Conservation (phyloP, 176 grass and related monocot species). For the Canna indica region DNA sequence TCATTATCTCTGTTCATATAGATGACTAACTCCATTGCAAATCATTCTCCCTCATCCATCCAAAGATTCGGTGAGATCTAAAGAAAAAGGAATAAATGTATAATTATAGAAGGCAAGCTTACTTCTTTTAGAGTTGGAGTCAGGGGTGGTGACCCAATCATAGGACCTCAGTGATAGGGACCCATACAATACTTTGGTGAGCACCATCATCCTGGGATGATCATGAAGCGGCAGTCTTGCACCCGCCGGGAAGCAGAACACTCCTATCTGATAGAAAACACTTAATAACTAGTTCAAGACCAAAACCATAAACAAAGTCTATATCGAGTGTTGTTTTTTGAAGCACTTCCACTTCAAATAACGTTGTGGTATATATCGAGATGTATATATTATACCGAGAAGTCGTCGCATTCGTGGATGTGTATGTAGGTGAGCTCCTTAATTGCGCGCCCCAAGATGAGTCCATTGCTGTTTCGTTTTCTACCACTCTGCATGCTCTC, state of each 20-base stretch:
- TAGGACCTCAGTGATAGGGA: constrained; percentile 9
- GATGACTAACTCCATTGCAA: no score
- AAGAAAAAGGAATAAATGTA: not conserved
- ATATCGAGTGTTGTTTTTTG: no score
- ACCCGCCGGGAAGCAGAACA: constrained; percentile 25
- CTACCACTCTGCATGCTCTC: no score
- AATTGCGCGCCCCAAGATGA: constrained; percentile 1
- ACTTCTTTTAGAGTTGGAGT: constrained; percentile 5
- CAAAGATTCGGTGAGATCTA: no score
- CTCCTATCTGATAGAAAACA: constrained; percentile 7
- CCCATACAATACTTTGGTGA: constrained; percentile 24
- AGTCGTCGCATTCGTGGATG: constrained; percentile 21
- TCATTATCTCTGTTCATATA: no score
- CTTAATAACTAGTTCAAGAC: no score
- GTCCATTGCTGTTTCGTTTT: no score
- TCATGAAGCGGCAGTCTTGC: constrained; percentile 22
- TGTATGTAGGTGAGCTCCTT: constrained; percentile 21
- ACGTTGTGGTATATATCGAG: no score
- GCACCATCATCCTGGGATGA: constrained; percentile 24
- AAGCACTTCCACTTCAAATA: no score
- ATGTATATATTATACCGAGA: constrained; percentile 24
- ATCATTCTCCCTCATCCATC: no score
- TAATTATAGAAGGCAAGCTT: not conserved
- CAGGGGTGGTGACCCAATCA: constrained; percentile 16
- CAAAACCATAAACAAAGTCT: not conserved